Evolutionary conservation across 352 stramenopile species (phyloP).

Genomic region (Phytophthora vignae): DNA sequence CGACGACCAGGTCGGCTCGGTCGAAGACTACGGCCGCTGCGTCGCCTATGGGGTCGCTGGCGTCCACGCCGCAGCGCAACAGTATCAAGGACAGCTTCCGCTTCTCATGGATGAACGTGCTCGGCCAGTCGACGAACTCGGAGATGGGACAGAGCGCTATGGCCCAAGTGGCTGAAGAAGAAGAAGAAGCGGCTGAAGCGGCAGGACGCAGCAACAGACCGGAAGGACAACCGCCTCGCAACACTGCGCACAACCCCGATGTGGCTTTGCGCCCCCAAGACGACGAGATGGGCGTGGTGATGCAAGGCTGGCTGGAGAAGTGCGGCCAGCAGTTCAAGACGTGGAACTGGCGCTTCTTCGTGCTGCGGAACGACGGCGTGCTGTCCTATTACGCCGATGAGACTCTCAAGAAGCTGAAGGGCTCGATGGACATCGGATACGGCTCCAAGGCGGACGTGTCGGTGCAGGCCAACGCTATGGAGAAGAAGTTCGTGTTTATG

Average conservation of each 20-base stretch:
- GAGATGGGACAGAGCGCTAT: slow-evolving; percentile 39
- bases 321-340: slow-evolving; percentile 91
- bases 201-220: not conserved
- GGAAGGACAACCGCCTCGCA: slow-evolving; percentile 8
- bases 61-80: slow-evolving; percentile 29
- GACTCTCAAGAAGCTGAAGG: slow-evolving; percentile 79
- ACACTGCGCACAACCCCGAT: slow-evolving; percentile 44
- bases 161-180: slow-evolving; percentile 38
- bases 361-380: slow-evolving; percentile 81
- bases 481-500: slow-evolving; percentile 87
- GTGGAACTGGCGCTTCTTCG: slow-evolving; percentile 92
- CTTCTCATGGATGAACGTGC: slow-evolving; percentile 72
- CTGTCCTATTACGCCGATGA: slow-evolving; percentile 86
- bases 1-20: slow-evolving; percentile 1
- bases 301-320: slow-evolving; percentile 90
- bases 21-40: slow-evolving; percentile 16
- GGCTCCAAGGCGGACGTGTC: slow-evolving; percentile 79
- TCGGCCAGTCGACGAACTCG: slow-evolving; percentile 57
- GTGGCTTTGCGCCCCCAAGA: slow-evolving; percentile 50
- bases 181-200: slow-evolving; percentile 24
- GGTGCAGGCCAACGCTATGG: slow-evolving; percentile 83
- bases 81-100: slow-evolving; percentile 57
- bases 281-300: slow-evolving; percentile 74
- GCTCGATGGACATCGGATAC: slow-evolving; percentile 79
- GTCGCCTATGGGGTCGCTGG: slow-evolving; percentile 11